Base-by-base conservation (phyloP, 2,329 filamentous ascomycete species). In the Macrophomina phaseolina region DNA sequence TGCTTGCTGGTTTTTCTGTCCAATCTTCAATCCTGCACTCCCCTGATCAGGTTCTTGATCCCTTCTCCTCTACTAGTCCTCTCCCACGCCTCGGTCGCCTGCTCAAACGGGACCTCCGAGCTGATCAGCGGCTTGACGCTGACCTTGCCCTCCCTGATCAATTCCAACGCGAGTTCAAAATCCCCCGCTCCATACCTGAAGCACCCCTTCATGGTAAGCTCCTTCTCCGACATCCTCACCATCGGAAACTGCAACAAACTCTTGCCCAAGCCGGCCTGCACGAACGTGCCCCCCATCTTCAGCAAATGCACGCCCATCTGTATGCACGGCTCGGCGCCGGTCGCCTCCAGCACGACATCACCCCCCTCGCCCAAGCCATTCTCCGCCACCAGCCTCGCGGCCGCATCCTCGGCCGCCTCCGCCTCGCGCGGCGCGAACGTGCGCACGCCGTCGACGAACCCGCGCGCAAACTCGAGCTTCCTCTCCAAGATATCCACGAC, bases 401-500 rank as follows among this genome's bases (percentile, higher is more conserved):
- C 67, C 30, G 34, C 60, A 1, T 32, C 45, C 40, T 69, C 61
- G 2, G 36, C 7, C 5, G n/a, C 14, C 4, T n/a, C 28, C 1
- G 7, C n/a, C 4, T 16, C 11, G 0, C 12, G 14, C 14, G 60
- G 65, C 34, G 40, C 0, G 60, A 71, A 72, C 7, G 69, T 67
- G 46, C 72, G 67, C 23, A 55, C 65, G 23, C 72, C 71, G 8
- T 90, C 88, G 67, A 85, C 85, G 73, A 91, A 93, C 34, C 79
- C 78, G 72, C 80, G 82, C 6, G 93, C 93, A 74, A 97, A 94
- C 65, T 91, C 87, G 62, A 97, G 84, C 78, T 93, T 88, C 68
- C 84, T 81, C 72, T 88, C 84, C 67, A 94, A 87, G 70, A 97
- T 93, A 81, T 97, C 93, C 61, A 95, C 92, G 6, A 86, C 85